phyloP scores from a whole-genome alignment of 352 stramenopile species.

The Phytophthora megakarya region DNA sequence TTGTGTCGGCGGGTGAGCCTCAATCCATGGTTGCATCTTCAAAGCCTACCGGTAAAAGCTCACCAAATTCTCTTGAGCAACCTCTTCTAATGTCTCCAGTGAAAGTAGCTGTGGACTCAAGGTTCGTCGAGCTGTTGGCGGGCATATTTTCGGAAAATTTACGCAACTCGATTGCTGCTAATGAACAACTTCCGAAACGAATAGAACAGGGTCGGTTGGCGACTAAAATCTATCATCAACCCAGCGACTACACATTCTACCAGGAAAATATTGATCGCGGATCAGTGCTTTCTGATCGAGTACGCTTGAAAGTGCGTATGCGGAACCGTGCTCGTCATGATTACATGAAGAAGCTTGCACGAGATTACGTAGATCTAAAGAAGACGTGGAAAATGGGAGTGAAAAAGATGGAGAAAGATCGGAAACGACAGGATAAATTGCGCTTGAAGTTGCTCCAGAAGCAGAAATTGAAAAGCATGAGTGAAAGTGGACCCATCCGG shows the following conservation, averaged over 20 bases:
- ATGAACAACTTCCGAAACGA: slow-evolving; percentile 61
- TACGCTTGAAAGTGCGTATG: slow-evolving; percentile 66
- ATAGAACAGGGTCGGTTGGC: slow-evolving; percentile 47
- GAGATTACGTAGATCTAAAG: slow-evolving; percentile 83
- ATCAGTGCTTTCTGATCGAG: slow-evolving; percentile 46
- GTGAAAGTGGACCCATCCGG: slow-evolving; percentile 34
- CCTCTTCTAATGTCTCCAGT: slow-evolving; percentile 23
- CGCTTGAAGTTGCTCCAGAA: slow-evolving; percentile 77
- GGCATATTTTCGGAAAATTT: slow-evolving; percentile 72
- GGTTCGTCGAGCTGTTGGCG: slow-evolving; percentile 65
- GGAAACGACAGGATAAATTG: slow-evolving; percentile 84
- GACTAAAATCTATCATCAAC: slow-evolving; percentile 73
- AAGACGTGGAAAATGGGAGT: slow-evolving; percentile 84
- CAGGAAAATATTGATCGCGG: slow-evolving; percentile 68
- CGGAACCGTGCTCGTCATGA: slow-evolving; percentile 74
- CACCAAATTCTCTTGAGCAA: slow-evolving; percentile 5
- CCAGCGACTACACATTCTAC: slow-evolving; percentile 80
- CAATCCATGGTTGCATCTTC: neutral
- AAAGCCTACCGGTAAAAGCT: neutral
- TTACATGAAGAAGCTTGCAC: slow-evolving; percentile 68
- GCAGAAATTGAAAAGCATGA: slow-evolving; percentile 34
- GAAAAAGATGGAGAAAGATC: slow-evolving; percentile 88
- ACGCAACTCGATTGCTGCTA: slow-evolving; percentile 51
- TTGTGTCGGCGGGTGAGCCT: slow-evolving; percentile 34
- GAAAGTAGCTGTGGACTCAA: slow-evolving; percentile 67